phyloP scores from a whole-genome alignment of 78 protist genomes.

The Protostelium mycophagum region DNA sequence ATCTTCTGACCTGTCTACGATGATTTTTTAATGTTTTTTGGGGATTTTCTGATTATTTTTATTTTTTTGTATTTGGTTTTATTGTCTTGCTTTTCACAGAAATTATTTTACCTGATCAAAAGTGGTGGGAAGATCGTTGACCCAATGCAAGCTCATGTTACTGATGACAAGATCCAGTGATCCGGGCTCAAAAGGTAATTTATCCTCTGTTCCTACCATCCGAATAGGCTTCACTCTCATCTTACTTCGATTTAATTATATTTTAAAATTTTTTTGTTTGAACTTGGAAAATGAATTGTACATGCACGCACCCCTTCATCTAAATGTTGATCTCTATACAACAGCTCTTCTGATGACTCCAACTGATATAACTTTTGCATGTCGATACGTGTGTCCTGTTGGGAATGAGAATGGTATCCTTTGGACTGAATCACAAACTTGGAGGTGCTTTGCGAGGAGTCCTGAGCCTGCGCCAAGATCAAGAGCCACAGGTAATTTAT shows the following conservation, averaged over 20 bases:
- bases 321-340: constrained; percentile 23
- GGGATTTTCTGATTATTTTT: not conserved
- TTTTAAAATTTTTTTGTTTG: not conserved
- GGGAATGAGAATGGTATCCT: not conserved
- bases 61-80: not conserved
- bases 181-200: constrained; percentile 19
- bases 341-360: constrained; percentile 30
- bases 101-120: constrained; percentile 20
- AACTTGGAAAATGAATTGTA: no score
- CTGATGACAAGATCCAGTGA: constrained; percentile 37
- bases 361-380: constrained; percentile 17
- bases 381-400: not conserved
- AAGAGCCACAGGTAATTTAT: constrained; percentile 14
- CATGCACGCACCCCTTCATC: constrained; percentile 11
- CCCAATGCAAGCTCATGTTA: constrained; percentile 62
- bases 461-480: constrained; percentile 61
- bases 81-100: no score
- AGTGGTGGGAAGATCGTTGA: constrained; percentile 63
- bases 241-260: not conserved
- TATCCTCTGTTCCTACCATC: constrained; percentile 34
- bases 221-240: constrained; percentile 20
- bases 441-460: constrained; percentile 3
- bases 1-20: not conserved
- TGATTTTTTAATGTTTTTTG: not conserved
- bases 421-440: not conserved